Evolutionary conservation across 2,329 filamentous ascomycete species (phyloP), one percentile per base, ranked within the genome.

Genomic region (Colletotrichum shisoi): DNA sequence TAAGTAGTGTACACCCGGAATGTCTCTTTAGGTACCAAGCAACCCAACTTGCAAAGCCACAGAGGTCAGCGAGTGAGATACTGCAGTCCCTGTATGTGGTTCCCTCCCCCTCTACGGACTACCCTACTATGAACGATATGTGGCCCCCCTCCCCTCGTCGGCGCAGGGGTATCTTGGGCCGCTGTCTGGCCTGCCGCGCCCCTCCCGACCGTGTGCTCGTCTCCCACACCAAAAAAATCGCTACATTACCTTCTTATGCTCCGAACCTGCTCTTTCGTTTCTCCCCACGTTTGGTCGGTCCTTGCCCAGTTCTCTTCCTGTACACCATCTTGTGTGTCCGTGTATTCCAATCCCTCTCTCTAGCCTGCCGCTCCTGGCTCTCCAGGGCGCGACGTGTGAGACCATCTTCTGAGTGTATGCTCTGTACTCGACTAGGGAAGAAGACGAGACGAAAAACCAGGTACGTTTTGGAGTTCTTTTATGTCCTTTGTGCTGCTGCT

Each of bases 321-420:
- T 69, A 68, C 56, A 69, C 64, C 68, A 63, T 64, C 61, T 44
- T 56, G 67, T 70, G 66, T 69, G 65, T 75, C 54, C 44, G 65
- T 73, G 75, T 72, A 72, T 73, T 75, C 71, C 71, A 71, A 69
- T 70, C 71, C 70, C 71, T 15, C 31, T 72, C 72, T 73, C 73
- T 71, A 73, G 71, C 74, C 74, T 79, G 78, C 74, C 78, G 79
- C 77, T 76, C 79, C 80, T 80, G 80, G 79, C 77, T 79, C 74
- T 78, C 80, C 79, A 80, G 80, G 79, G 76, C 77, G 76, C 79
- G 78, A 75, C 76, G 76, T 78, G 73, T 81, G 77, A 75, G 72
- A 68, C 39, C 62, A 64, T 62, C 58, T 53, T 42, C 42, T 57
- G 57, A 66, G 51, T 68, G 66, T 62, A 67, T 60, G 49, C 54